These are phyloP conservation scores for Pichia deserticola DNA, from an alignment of 805 yeast species.

Conservation along the genomic window DNA sequence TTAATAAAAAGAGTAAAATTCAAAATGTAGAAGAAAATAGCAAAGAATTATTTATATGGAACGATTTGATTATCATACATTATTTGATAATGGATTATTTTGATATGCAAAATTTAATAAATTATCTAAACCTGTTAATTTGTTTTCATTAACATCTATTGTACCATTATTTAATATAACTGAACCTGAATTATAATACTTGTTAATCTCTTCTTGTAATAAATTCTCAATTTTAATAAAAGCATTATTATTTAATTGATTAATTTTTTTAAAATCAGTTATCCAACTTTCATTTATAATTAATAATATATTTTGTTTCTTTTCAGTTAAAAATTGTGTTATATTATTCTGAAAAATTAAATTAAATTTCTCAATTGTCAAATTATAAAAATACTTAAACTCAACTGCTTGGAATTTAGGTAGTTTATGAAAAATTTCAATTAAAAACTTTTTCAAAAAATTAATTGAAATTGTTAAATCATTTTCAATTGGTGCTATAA, in stretches of 20 bases:
- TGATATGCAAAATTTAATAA: slow-evolving; percentile 26
- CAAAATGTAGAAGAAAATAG: neutral
- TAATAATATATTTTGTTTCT: slow-evolving; percentile 27
- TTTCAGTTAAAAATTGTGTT: slow-evolving; percentile 22
- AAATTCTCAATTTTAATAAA: slow-evolving; percentile 21
- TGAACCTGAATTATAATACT: slow-evolving; percentile 20
- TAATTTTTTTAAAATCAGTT: slow-evolving; percentile 21
- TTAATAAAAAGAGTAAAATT: neutral
- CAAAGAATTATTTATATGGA: neutral
- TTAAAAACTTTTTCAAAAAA: slow-evolving; percentile 53
- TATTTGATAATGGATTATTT: slow-evolving; percentile 22
- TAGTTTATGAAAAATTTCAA: slow-evolving; percentile 49
- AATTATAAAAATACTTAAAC: slow-evolving; percentile 37
- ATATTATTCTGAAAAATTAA: slow-evolving; percentile 23
- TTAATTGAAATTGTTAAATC: slow-evolving; percentile 47
- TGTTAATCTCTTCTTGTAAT: slow-evolving; percentile 22
- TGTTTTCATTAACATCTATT: slow-evolving; percentile 7
- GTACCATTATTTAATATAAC: slow-evolving; percentile 9
- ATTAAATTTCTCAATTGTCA: slow-evolving; percentile 29
- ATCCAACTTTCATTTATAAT: slow-evolving; percentile 29
- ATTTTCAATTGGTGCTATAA: slow-evolving; percentile 62
- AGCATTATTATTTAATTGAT: slow-evolving; percentile 24
- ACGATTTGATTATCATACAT: slow-evolving; percentile 10
- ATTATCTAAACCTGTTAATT: slow-evolving; percentile 22
- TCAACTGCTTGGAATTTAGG: slow-evolving; percentile 60